Evolutionary conservation across 257 asterid species (phyloP).

Genomic region (Jacaranda copaia): DNA sequence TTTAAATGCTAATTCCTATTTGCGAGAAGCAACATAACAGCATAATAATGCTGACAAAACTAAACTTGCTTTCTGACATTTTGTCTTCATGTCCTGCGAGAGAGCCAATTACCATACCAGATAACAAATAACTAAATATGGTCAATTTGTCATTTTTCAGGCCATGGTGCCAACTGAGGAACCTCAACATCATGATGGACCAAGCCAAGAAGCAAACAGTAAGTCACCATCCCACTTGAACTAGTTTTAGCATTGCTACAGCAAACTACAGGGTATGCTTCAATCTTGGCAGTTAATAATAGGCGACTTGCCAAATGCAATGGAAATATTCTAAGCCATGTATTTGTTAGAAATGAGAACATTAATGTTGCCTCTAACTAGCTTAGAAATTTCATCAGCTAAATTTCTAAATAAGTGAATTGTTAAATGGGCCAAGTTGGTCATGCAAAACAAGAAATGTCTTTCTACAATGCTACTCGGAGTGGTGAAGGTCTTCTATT

Average conservation of each 20-base stretch:
- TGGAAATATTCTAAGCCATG: constrained; percentile 1
- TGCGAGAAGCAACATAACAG: not conserved
- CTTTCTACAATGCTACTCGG: constrained; percentile 6
- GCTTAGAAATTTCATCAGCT: constrained; percentile 14
- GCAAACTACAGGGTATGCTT: constrained; percentile 4
- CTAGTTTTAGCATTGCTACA: constrained; percentile 9
- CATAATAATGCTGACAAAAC: not conserved
- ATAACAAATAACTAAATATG: constrained; percentile 27
- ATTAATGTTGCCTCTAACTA: constrained; percentile 3
- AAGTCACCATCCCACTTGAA: constrained; percentile 39
- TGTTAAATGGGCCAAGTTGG: constrained; percentile 17
- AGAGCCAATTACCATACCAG: not conserved
- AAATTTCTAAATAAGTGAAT: not conserved
- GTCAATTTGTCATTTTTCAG: constrained; percentile 47
- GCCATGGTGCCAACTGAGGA: constrained; percentile 45
- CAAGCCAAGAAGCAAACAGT: constrained; percentile 53
- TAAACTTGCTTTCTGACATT: constrained; percentile 12
- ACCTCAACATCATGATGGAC: constrained; percentile 49
- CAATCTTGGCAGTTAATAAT: constrained; percentile 19
- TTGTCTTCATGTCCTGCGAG: not conserved
- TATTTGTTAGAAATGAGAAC: constrained; percentile 21
- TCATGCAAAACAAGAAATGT: constrained; percentile 11
- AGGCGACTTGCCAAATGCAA: constrained; percentile 23
- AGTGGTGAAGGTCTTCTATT: not conserved
- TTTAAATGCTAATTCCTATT: not conserved